These are phyloP conservation scores for Colletotrichum lupini DNA, from an alignment of 2,329 filamentous ascomycete genomes.

Conservation along the genomic window DNA sequence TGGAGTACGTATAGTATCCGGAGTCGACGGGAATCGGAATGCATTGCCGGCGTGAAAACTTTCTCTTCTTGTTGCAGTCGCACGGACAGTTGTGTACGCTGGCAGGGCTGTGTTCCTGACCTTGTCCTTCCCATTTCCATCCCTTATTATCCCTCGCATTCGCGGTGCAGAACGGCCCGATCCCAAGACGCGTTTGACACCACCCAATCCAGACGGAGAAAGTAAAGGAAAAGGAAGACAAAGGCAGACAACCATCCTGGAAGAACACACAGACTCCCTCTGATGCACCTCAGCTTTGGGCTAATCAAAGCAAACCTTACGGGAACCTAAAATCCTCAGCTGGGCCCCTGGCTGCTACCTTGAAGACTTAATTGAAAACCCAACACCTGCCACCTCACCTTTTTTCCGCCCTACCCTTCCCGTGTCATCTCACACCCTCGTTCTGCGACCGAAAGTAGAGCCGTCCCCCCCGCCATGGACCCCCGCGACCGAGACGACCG, in stretches of 20 bases:
- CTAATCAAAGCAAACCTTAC: neutral
- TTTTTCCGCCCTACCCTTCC: neutral
- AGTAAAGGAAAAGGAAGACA: neutral
- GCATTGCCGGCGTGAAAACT: neutral
- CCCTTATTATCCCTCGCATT: neutral
- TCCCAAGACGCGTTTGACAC: neutral
- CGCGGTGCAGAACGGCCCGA: conserved; percentile 2
- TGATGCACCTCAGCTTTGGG: neutral
- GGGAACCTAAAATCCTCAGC: neutral
- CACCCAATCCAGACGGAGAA: neutral
- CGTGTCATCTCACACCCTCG: neutral
- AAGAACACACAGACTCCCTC: neutral
- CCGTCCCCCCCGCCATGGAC: conserved; percentile 20
- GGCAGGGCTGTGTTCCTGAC: neutral
- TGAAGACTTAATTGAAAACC: neutral
- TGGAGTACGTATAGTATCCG: too few relatives aligned
- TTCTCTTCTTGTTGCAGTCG: conserved; percentile 5
- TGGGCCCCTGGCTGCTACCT: neutral
- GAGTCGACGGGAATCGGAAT: neutral
- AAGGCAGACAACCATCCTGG: too few relatives aligned
- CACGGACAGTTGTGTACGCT: neutral
- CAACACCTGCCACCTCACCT: neutral
- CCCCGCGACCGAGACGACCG: conserved; percentile 14
- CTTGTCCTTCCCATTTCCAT: neutral
- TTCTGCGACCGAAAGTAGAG: neutral